Evolutionary conservation across 495 filamentous ascomycete genomes (phyloP).

Genomic region (Chaetomium cochliodes): DNA sequence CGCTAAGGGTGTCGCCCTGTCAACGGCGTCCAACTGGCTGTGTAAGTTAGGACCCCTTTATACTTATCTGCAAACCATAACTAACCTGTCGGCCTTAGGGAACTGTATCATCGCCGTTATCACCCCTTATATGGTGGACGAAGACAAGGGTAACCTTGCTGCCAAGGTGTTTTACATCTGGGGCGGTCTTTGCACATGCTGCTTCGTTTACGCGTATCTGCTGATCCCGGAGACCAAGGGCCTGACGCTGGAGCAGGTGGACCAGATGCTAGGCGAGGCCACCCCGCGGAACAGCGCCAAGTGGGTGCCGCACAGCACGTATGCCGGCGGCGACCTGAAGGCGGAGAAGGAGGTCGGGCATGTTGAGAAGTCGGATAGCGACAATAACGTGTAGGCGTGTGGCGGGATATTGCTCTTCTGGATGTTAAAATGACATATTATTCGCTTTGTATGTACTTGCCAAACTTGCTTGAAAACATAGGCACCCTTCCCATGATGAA

Average conservation of each 20-base stretch:
- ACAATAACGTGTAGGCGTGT: background rate
- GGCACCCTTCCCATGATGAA: too few relatives aligned
- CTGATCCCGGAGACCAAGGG: constrained; percentile 84
- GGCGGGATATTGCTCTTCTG: background rate
- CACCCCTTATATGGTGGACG: constrained; percentile 74
- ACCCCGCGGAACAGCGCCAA: constrained; percentile 63
- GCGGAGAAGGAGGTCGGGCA: constrained; percentile 28
- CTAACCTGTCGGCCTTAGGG: constrained; percentile 30
- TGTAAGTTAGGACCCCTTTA: constrained; percentile 22
- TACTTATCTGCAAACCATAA: background rate
- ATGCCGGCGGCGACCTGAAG: constrained; percentile 44
- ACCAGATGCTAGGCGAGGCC: constrained; percentile 80
- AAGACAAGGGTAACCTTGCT: constrained; percentile 65
- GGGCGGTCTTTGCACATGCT: constrained; percentile 63
- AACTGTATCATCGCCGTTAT: constrained; percentile 72
- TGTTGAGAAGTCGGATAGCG: constrained; percentile 21
- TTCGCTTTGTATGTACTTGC: too few relatives aligned
- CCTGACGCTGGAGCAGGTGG: constrained; percentile 84
- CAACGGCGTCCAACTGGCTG: constrained; percentile 75
- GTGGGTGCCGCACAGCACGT: constrained; percentile 71
- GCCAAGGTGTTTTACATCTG: constrained; percentile 78
- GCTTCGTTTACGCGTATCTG: constrained; percentile 71
- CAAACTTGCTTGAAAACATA: too few relatives aligned
- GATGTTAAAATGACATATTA: background rate
- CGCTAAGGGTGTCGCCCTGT: constrained; percentile 72